phyloP scores from a whole-genome alignment of 306 rosid species.

The Trifolium fragiferum region DNA sequence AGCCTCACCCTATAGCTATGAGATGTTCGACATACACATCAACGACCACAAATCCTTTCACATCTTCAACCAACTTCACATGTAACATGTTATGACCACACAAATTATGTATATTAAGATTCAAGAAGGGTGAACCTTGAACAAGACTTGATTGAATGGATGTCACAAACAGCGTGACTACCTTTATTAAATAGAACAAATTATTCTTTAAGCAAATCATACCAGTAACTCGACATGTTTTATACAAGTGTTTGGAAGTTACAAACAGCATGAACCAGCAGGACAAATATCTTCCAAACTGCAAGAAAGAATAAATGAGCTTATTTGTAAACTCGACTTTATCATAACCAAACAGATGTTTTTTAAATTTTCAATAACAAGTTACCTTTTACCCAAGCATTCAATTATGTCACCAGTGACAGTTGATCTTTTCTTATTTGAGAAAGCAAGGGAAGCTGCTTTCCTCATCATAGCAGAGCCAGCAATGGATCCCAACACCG shows the following conservation, averaged over 20 bases:
- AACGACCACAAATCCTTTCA: neutral
- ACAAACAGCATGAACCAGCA: slow-evolving; percentile 47
- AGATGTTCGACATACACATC: neutral
- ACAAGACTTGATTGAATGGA: neutral
- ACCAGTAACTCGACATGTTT: neutral
- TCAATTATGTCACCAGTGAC: slow-evolving; percentile 89
- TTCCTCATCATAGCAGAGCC: slow-evolving; percentile 82
- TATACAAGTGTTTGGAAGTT: neutral
- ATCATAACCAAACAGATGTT: neutral
- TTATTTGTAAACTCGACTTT: slow-evolving; percentile 8
- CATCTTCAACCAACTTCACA: neutral
- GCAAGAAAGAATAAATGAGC: slow-evolving; percentile 40
- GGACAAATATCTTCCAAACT: slow-evolving; percentile 85
- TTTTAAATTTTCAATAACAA: slow-evolving; percentile 14
- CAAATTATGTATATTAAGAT: too few species aligned
- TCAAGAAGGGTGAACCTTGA: neutral
- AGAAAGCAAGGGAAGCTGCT: slow-evolving; percentile 88
- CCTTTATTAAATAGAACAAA: neutral
- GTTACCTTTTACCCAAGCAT: slow-evolving; percentile 83
- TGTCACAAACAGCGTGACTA: neutral
- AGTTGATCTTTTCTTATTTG: slow-evolving; percentile 82
- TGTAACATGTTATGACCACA: neutral
- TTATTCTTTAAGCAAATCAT: slow-evolving; percentile 21
- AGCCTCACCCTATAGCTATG: neutral
- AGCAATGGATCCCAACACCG: slow-evolving; percentile 82